Evolutionary conservation across 768 basidiomycete genomes (phyloP), one percentile per base, ranked within the genome.

Genomic region (Russula ochroleuca): DNA sequence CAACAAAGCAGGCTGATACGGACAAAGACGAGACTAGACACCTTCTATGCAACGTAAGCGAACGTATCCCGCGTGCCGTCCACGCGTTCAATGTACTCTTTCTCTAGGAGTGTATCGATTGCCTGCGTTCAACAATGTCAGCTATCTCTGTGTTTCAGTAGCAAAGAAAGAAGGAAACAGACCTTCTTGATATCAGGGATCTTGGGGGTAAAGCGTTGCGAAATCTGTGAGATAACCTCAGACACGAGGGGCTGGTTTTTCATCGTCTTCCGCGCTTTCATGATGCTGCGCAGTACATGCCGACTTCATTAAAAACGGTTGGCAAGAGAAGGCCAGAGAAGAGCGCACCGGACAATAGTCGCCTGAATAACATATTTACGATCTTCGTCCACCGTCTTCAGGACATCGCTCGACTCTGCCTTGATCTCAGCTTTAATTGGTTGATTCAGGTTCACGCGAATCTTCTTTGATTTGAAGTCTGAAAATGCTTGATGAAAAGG

Each of bases 171-270:
- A 9, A 48, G 3, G 37, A n/a, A 47, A 41, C 51, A 11, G 19
- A 89, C 92, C 85, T 96, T 95, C 77, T 98, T 98, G 78, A 98
- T 94, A 72, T 97, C 94, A 2, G 92, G 87, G 57, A 98, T 91
- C 79, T 93, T 94, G 25, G 96, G 95, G 9, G 89, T 83, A 75
- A 95, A 95, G 57, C 93, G 83, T 69, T 88, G 83, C 9, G 90
- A 86, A 68, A 95, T 90, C 74, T 94, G 91, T 13, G 89, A 87
- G 68, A 92, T 91, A 65, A 94, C 92, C 72, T 96, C 94, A 71
- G 88, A 87, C 67, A 95, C 93, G 69, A 95, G 75, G 0, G 85
- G 80, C 71, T 95, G 92, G 76, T 94, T 93, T 82, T 94, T 95
- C 87, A 95, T 89, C 66, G 88, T 90, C 83, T 94, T 94, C 38